Evolutionary conservation across 768 basidiomycete genomes (phyloP).

Genomic region (Boletus subcaerulescens): DNA sequence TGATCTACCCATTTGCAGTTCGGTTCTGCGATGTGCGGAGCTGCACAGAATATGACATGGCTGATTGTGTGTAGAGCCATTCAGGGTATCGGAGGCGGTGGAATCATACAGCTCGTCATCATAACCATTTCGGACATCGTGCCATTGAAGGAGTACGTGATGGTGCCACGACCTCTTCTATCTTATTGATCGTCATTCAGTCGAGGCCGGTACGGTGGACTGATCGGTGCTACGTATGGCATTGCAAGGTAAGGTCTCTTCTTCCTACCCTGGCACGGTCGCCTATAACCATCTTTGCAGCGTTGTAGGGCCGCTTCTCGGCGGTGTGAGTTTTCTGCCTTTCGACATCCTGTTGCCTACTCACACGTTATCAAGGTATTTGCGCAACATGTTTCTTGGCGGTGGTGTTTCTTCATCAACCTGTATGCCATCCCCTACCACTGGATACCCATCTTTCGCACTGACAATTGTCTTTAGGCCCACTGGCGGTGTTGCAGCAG

Average conservation of each 20-base stretch:
- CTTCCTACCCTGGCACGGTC: not conserved
- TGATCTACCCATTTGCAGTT: constrained; percentile 38
- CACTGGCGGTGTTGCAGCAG: constrained; percentile 64
- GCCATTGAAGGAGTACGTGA: constrained; percentile 65
- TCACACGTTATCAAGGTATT: constrained; percentile 41
- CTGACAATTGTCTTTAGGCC: constrained; percentile 44
- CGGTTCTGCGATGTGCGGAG: constrained; percentile 79
- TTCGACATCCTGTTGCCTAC: not conserved
- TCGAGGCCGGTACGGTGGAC: constrained; percentile 75
- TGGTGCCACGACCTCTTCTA: not conserved
- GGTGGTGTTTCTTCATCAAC: constrained; percentile 85
- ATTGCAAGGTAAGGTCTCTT: constrained; percentile 41
- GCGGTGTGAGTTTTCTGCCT: constrained; percentile 55
- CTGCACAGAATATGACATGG: constrained; percentile 77
- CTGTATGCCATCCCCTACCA: constrained; percentile 40
- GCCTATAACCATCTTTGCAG: constrained; percentile 25
- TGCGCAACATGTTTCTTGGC: constrained; percentile 73
- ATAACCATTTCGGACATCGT: constrained; percentile 85
- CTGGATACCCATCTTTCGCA: not conserved
- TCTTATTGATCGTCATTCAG: constrained; percentile 35
- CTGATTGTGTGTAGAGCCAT: constrained; percentile 72
- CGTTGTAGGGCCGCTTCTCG: constrained; percentile 77
- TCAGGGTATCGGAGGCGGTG: constrained; percentile 83
- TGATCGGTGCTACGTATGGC: constrained; percentile 78
- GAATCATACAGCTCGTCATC: constrained; percentile 71